These are phyloP conservation scores for Grigorovia transvaalensis DNA, from an alignment of 805 yeast genomes.

Conservation along the genomic window DNA sequence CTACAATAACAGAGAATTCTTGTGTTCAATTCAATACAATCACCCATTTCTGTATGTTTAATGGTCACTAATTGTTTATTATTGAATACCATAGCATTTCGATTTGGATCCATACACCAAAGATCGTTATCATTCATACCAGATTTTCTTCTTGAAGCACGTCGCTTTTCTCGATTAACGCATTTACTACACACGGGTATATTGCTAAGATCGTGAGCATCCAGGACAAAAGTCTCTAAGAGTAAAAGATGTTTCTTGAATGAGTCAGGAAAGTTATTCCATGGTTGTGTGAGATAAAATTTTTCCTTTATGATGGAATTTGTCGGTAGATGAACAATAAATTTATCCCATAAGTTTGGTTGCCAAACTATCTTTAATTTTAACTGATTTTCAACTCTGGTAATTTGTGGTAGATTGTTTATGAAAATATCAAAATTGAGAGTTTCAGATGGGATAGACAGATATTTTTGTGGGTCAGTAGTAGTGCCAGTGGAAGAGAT, in stretches of 20 bases:
- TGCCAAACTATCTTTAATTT: constrained; percentile 57
- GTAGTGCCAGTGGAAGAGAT: background rate
- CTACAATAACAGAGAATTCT: constrained; percentile 93
- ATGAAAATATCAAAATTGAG: constrained; percentile 8
- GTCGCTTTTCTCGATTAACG: constrained; percentile 82
- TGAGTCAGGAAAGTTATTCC: constrained; percentile 33
- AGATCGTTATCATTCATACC: constrained; percentile 65
- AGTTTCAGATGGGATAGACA: constrained; percentile 30
- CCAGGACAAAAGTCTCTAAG: constrained; percentile 73
- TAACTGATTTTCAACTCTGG: constrained; percentile 94
- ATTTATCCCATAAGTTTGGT: constrained; percentile 63
- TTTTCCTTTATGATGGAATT: constrained; percentile 84
- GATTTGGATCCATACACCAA: constrained; percentile 65
- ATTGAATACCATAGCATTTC: constrained; percentile 83
- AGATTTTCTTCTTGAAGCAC: constrained; percentile 85
- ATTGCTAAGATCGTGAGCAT: constrained; percentile 38
- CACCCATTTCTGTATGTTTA: background rate
- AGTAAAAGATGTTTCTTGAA: constrained; percentile 46
- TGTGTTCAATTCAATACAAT: constrained; percentile 40
- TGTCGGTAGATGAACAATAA: constrained; percentile 68
- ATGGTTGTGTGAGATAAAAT: constrained; percentile 48
- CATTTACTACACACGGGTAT: constrained; percentile 83
- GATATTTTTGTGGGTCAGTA: background rate
- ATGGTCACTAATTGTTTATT: constrained; percentile 72
- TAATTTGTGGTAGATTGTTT: constrained; percentile 57